A percentile compares a stretch with the other conserved stretches of the same genome.
Evolutionary conservation across 805 yeast genomes (phyloP).

Genomic region (Wickerhamomyces hampshirensis): DNA sequence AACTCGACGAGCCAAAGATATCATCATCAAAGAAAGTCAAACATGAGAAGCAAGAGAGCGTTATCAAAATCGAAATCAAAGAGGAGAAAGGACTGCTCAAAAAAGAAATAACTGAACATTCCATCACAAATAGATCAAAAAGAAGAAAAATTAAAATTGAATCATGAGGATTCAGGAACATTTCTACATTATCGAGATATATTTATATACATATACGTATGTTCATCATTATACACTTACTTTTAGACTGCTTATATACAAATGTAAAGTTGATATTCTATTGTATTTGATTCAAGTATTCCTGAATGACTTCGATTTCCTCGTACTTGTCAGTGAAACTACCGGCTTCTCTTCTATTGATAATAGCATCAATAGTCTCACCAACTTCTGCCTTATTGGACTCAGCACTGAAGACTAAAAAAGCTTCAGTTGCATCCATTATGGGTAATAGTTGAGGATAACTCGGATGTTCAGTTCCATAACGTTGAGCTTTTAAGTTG

Average conservation of each 20-base stretch:
- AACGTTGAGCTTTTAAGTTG: constrained; percentile 57
- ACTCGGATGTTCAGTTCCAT: constrained; percentile 37
- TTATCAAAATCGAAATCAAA: constrained; percentile 4
- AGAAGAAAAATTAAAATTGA: constrained; percentile 23
- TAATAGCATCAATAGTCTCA: constrained; percentile 37
- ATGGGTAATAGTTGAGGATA: constrained; percentile 24
- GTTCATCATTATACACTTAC: background rate
- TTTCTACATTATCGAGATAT: no score
- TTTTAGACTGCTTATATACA: background rate
- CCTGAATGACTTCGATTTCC: constrained; percentile 32
- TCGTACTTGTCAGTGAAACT: constrained; percentile 27
- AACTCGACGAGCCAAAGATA: constrained; percentile 8
- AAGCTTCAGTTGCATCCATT: constrained; percentile 39
- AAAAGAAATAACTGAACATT: constrained; percentile 19
- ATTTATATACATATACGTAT: no score
- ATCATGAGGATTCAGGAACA: no score
- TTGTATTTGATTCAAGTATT: constrained; percentile 17
- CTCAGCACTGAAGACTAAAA: constrained; percentile 42
- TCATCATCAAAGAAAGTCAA: constrained; percentile 2
- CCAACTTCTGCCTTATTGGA: constrained; percentile 34
- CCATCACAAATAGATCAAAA: constrained; percentile 26
- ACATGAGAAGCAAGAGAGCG: constrained; percentile 13
- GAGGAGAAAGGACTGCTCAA: constrained; percentile 6
- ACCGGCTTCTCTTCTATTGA: constrained; percentile 41
- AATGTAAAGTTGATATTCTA: background rate